Evolutionary conservation across 371 early-diverging fungal genomes (phyloP), one percentile per base, ranked within the genome.

Genomic region (Rhizopus sp.): DNA sequence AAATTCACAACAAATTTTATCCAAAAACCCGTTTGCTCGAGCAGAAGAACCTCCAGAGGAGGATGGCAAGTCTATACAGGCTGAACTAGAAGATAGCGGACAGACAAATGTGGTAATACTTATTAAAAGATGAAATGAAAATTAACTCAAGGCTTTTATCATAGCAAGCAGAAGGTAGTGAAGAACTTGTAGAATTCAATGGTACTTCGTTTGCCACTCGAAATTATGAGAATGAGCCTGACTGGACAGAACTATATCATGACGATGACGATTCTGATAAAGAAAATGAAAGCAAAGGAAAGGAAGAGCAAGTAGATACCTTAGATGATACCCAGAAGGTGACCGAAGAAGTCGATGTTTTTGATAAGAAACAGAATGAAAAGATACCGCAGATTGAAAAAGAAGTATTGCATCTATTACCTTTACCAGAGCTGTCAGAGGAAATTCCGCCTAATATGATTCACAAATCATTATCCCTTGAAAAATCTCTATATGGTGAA

Each of bases 221-320:
- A 23, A 60, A 49, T 15, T 66, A 66, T 56, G 62, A 50, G 13
- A 34, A 61, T 47, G 62, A 62, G 13, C 55, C 67, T 47, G 62
- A 62, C 39, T 61, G 61, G 61, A 66, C 67, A 48, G 67, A 66
- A 9, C 17, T 59, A n/a, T 37, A 66, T n/a, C 16, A 55, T 15
- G 60, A 59, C 2, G 56, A 55, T 15, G 50, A 48, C 30, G 44
- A 50, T 2, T 45, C 7, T 37, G 13, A 37, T 6, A 13, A 53
- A n/a, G 16, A 41, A 10, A 17, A 39, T 38, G 12, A 30, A 4
- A 4, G 13, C 7, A 8, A 29, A 48, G 30, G 29, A 47, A 8
- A 47, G 7, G 9, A 48, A 31, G 44, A 42, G 10, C 15, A 42
- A 7, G 30, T 15, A 31, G 48, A 48, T 31, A 30, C 16, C 35